Base-by-base conservation (phyloP, 805 yeast species). In the Hyphopichia homilentoma region DNA sequence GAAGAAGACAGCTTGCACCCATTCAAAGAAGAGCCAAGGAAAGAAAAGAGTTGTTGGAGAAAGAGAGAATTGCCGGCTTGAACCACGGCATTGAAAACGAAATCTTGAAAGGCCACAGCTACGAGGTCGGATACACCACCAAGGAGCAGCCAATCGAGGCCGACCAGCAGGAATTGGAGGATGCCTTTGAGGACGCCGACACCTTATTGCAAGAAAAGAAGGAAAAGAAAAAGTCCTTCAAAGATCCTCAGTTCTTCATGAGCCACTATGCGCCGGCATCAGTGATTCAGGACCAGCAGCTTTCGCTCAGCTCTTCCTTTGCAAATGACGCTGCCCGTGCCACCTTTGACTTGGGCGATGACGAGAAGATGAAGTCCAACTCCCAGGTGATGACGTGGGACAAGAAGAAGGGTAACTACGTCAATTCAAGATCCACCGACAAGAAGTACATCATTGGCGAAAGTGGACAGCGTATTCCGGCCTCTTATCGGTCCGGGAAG, bases 391-490 rank as follows among this genome's bases (percentile, higher is more conserved):
- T 84, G 72, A 74, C 77, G 53, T 90, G 98, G 98, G 97, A 90
- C 62, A 84, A 76, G 59, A 86, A 87, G 74, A 82, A 84, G 59
- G 93, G 94, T 50, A 87, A 87, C 44, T 90, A 85, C 59, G 75
- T 89, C 52, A 85, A 85, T 55, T 70, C 85, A 13, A 80, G 75
- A 48, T 85, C 93, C 41, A 67, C 81, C 14, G 95, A 86, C 50
- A 76, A 81, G 61, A 89, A 86, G 62, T 90, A 72, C 60, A 93
- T 93, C 49, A 81, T 87, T 43, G 95, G 97, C 40, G 99, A 93
- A 57, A 81, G 86, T 57, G 99, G 99, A 6, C 88, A 83, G 48
- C 77, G 76, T 54, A 77, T 93, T 30, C 96, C 97, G 5, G 97
- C 98, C 1, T 73, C 93, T 9, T 87, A 80, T 63, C 74, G 85